These are phyloP conservation scores for Paragyromitra xinjiangensis DNA, from an alignment of 495 filamentous ascomycete species.

Conservation along the genomic window DNA sequence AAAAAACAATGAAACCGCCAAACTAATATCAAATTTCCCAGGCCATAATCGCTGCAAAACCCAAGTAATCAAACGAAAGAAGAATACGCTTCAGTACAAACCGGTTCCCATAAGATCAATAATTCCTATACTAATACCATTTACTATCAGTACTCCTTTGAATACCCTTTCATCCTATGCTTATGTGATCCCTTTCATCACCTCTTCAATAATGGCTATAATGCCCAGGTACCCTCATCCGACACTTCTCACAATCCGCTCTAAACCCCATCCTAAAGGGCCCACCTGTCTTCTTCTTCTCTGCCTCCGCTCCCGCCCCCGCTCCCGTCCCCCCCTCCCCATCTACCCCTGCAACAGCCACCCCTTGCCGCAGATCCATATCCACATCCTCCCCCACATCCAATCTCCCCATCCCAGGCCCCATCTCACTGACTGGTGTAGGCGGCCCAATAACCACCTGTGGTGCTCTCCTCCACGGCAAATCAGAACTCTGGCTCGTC, in stretches of 20 bases:
- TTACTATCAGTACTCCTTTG: background rate
- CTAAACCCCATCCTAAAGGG: constrained; percentile 50
- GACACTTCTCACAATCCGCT: constrained; percentile 50
- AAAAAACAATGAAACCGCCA: constrained; percentile 9
- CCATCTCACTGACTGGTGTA: constrained; percentile 42
- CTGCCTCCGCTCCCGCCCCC: background rate
- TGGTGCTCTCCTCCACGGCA: constrained; percentile 23
- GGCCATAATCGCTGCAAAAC: background rate
- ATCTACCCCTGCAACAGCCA: background rate
- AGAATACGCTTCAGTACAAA: background rate
- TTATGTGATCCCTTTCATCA: background rate
- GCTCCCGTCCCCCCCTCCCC: background rate
- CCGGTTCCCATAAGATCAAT: background rate
- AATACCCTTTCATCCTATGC: background rate
- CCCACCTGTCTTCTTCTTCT: constrained; percentile 28
- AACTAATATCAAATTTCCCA: constrained; percentile 1
- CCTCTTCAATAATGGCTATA: constrained; percentile 45
- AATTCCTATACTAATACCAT: background rate
- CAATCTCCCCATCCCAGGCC: constrained; percentile 21
- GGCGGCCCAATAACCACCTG: constrained; percentile 40
- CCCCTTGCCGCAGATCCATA: constrained; percentile 35
- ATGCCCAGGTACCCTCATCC: constrained; percentile 51
- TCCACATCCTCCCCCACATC: constrained; percentile 43
- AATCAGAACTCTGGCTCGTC: constrained; percentile 20
- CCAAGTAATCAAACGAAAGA: background rate